Percentiles rank a stretch among this genome's conserved stretches.
phyloP scores from a whole-genome alignment of 1,139 yeast species.

The Taiozyma sp. region DNA sequence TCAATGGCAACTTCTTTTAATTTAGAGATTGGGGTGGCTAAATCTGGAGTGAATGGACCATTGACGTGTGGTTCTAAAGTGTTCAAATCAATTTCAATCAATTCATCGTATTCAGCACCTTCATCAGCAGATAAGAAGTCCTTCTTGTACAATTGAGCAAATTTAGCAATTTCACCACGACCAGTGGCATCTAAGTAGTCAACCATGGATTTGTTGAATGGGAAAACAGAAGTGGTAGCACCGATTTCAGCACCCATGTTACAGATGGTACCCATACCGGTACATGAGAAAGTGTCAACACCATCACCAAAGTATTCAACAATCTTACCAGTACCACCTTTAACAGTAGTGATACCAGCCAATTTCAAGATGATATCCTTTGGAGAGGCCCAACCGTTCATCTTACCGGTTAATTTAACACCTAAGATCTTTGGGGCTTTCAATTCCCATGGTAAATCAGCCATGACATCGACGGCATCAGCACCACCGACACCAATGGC shows the following conservation, averaged over 20 bases:
- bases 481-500: slow-evolving; percentile 99
- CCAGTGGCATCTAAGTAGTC: slow-evolving; percentile 87
- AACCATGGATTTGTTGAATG: slow-evolving; percentile 88
- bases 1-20: slow-evolving; percentile 84
- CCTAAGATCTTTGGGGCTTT: slow-evolving; percentile 98
- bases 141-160: slow-evolving; percentile 69
- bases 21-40: slow-evolving; percentile 95
- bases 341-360: slow-evolving; percentile 96
- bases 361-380: slow-evolving; percentile 94
- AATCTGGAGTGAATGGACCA: slow-evolving; percentile 99
- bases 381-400: slow-evolving; percentile 98
- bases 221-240: slow-evolving; percentile 98
- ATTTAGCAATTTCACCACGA: slow-evolving; percentile 78
- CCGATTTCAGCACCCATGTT: slow-evolving; percentile 99
- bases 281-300: slow-evolving; percentile 92
- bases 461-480: slow-evolving; percentile 98
- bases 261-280: slow-evolving; percentile 99
- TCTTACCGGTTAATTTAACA: slow-evolving; percentile 92
- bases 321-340: slow-evolving; percentile 98
- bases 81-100: slow-evolving; percentile 90
- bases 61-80: slow-evolving; percentile 96
- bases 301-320: slow-evolving; percentile 98
- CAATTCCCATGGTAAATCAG: slow-evolving; percentile 95
- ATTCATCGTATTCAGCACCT: slow-evolving; percentile 95
- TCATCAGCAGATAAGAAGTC: slow-evolving; percentile 87